These are phyloP conservation scores for Crithidia thermophila DNA, from an alignment of 208 protist species.

Conservation along the genomic window DNA sequence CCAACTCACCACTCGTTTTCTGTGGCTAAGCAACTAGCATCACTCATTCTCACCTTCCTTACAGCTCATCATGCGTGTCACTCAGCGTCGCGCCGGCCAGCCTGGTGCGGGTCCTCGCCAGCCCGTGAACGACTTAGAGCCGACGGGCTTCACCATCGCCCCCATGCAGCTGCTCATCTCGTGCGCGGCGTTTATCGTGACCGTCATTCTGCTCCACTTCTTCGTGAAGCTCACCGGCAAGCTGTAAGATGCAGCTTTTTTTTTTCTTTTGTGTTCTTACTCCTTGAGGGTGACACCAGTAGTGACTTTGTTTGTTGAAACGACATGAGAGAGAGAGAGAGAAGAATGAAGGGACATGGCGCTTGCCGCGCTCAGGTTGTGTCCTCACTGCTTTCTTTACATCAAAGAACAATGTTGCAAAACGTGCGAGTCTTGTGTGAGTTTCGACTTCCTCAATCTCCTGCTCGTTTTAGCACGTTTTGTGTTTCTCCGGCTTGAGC, in stretches of 20 bases:
- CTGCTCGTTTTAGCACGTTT: no score
- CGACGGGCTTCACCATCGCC: constrained; percentile 70
- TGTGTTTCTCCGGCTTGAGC: no score
- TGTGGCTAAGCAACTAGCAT: no score
- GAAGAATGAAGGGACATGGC: not conserved
- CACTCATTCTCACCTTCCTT: constrained; percentile 6
- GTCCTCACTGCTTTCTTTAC: no score
- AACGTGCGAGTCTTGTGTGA: no score
- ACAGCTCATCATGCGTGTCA: constrained; percentile 49
- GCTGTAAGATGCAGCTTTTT: constrained; percentile 6
- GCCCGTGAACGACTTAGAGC: constrained; percentile 70
- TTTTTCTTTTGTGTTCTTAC: constrained; percentile 4
- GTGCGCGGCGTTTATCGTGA: constrained; percentile 70
- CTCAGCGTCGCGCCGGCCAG: constrained; percentile 44
- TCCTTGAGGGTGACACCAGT: no score
- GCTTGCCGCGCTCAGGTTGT: no score
- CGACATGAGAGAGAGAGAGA: no score
- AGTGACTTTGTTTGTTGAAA: not conserved
- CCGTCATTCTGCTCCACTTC: constrained; percentile 90
- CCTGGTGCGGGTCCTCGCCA: constrained; percentile 30
- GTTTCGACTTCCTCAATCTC: no score
- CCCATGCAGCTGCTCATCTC: constrained; percentile 76
- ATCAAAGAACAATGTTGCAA: no score
- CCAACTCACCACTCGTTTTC: not conserved
- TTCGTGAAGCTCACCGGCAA: constrained; percentile 74